phyloP scores from a whole-genome alignment of 2,329 filamentous ascomycete genomes.

The Aspergillus sp. region DNA sequence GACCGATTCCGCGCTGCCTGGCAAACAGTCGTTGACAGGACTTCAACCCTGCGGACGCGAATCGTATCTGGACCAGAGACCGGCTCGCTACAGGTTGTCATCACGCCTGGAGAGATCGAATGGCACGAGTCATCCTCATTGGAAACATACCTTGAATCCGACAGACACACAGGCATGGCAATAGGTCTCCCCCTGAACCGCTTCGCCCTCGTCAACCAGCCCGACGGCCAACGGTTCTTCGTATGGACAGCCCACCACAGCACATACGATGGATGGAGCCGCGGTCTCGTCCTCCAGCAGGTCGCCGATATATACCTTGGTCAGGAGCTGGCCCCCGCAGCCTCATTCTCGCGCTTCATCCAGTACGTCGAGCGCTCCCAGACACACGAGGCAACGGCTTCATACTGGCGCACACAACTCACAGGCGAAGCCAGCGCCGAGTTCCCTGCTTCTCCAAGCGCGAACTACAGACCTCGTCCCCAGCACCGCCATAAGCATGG shows the following conservation, averaged over 20 bases:
- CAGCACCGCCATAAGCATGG: not conserved
- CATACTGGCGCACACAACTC: not conserved
- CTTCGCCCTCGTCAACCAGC: not conserved
- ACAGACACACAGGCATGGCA: not conserved
- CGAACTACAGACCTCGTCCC: not conserved
- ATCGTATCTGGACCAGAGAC: not conserved
- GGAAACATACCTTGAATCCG: not conserved
- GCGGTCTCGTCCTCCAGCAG: not conserved
- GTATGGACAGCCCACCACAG: slow-evolving; percentile 45
- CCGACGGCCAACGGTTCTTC: slow-evolving; percentile 21
- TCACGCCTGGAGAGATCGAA: not conserved
- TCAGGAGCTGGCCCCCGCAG: too few species aligned
- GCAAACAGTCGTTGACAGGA: not conserved
- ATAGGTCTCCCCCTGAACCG: not conserved
- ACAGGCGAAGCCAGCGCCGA: not conserved
- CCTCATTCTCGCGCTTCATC: not conserved
- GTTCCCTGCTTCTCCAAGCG: not conserved
- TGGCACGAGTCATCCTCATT: not conserved
- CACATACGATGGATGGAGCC: slow-evolving; percentile 40
- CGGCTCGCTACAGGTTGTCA: not conserved
- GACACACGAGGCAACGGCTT: not conserved
- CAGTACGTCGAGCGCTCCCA: not conserved
- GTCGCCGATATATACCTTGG: not conserved
- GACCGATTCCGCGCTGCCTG: not conserved
- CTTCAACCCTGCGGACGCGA: not conserved